Evolutionary conservation across 2,329 filamentous ascomycete species (phyloP).

Genomic region (Colletotrichum spaethianum): DNA sequence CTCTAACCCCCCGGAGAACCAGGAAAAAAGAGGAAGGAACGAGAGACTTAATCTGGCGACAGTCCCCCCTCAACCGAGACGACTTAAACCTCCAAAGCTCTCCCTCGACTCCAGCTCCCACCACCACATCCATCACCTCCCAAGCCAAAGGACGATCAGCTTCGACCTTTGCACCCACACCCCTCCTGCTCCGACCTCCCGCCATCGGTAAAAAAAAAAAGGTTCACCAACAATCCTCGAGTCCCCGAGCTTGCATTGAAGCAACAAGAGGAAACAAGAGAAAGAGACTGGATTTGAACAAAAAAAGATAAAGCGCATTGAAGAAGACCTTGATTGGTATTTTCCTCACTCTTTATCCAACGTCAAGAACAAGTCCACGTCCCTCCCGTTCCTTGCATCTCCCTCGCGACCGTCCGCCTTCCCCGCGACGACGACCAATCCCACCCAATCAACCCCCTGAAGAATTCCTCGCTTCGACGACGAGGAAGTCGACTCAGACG

Average conservation of each 20-base stretch:
- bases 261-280: conserved; percentile 22
- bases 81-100: conserved; percentile 28
- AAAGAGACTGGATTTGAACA: conserved; percentile 48
- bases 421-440: conserved; percentile 24
- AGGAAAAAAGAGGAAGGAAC: conserved; percentile 43
- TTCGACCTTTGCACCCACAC: conserved; percentile 25
- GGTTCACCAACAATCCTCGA: conserved; percentile 36
- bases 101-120: conserved; percentile 19
- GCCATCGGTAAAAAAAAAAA: conserved; percentile 39
- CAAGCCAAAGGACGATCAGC: conserved; percentile 15
- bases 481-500: conserved; percentile 57
- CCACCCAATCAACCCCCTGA: conserved; percentile 35
- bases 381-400: conserved; percentile 35
- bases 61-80: conserved; percentile 45
- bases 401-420: conserved; percentile 33
- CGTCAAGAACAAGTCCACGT: conserved; percentile 16
- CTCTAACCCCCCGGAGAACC: conserved; percentile 39
- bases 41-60: conserved; percentile 44
- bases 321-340: conserved; percentile 57
- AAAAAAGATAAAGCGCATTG: conserved; percentile 23
- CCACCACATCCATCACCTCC: conserved; percentile 19
- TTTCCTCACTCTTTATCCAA: conserved; percentile 46
- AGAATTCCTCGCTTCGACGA: conserved; percentile 60
- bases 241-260: conserved; percentile 37
- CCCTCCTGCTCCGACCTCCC: conserved; percentile 36